Conservation (phyloP, 352 stramenopile species). For the Elongisporangium anandrum region DNA sequence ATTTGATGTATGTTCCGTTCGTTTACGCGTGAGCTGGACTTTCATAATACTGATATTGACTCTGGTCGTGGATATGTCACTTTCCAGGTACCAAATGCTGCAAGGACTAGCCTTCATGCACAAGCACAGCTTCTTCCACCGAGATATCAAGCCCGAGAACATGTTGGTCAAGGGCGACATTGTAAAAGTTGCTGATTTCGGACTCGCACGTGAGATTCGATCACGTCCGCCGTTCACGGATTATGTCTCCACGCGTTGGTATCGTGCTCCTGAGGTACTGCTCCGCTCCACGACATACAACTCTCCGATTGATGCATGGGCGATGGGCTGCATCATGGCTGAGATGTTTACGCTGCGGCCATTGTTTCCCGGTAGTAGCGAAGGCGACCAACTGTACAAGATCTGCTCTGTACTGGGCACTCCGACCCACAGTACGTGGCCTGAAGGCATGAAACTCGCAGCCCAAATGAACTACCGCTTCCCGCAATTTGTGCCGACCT, state of each 20-base stretch:
- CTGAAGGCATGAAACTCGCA: conserved; percentile 93
- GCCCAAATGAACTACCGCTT: conserved; percentile 96
- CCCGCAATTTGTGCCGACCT: conserved; percentile 91
- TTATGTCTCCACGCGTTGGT: conserved; percentile 99
- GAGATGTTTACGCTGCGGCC: conserved; percentile 95
- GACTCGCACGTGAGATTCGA: conserved; percentile 92
- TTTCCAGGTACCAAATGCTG: conserved; percentile 92
- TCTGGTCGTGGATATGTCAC: background rate
- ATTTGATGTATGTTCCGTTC: conserved; percentile 87
- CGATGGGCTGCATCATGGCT: conserved; percentile 97
- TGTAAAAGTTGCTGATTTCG: conserved; percentile 99
- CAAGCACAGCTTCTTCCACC: conserved; percentile 97
- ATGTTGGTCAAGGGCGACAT: conserved; percentile 94
- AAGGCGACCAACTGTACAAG: conserved; percentile 98
- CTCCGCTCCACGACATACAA: conserved; percentile 95
- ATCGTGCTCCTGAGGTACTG: conserved; percentile 97
- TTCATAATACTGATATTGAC: background rate
- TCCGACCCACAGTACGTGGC: conserved; percentile 89
- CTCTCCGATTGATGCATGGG: conserved; percentile 96
- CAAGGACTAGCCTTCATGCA: conserved; percentile 98
- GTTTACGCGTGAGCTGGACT: background rate
- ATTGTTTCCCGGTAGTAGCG: conserved; percentile 96
- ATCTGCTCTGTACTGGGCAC: conserved; percentile 95
- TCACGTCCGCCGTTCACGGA: conserved; percentile 94
- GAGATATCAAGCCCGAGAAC: conserved; percentile 98